These are phyloP conservation scores for Aspergillus sclerotialis DNA, from an alignment of 2,329 filamentous ascomycete species.

Conservation along the genomic window DNA sequence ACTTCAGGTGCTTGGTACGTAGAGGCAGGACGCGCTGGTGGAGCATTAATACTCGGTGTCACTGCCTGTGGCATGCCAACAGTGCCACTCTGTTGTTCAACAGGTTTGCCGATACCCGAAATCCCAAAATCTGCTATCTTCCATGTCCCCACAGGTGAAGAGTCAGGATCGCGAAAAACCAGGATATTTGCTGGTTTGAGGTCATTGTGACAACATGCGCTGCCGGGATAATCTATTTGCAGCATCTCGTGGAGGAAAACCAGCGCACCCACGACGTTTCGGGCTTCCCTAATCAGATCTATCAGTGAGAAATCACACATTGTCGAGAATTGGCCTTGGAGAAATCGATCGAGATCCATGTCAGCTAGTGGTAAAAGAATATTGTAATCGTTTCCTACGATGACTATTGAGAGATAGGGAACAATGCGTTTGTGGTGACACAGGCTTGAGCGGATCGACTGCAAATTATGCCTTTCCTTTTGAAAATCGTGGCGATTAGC, in stretches of 20 bases:
- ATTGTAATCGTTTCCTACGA: conserved; percentile 8
- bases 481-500: conserved; percentile 4
- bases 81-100: neutral
- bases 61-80: neutral
- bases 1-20: conserved; percentile 11
- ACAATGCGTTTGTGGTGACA: conserved; percentile 7
- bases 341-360: conserved; percentile 12
- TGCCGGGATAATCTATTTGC: neutral
- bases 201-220: conserved; percentile 10
- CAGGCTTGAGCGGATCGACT: conserved; percentile 3
- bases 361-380: conserved; percentile 10
- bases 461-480: conserved; percentile 6
- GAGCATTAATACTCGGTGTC: neutral
- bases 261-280: conserved; percentile 9
- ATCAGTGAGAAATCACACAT: neutral
- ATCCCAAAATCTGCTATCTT: conserved; percentile 19
- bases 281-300: conserved; percentile 9
- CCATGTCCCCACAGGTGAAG: conserved; percentile 13
- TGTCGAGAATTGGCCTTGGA: neutral
- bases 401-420: conserved; percentile 5
- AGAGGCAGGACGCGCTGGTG: neutral
- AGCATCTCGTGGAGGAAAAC: conserved; percentile 8
- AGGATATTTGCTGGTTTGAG: conserved; percentile 19
- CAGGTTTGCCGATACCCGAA: conserved; percentile 6
- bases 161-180: conserved; percentile 4